Conservation (phyloP, 129 eudicot species). For the Cynara cardunculus region DNA sequence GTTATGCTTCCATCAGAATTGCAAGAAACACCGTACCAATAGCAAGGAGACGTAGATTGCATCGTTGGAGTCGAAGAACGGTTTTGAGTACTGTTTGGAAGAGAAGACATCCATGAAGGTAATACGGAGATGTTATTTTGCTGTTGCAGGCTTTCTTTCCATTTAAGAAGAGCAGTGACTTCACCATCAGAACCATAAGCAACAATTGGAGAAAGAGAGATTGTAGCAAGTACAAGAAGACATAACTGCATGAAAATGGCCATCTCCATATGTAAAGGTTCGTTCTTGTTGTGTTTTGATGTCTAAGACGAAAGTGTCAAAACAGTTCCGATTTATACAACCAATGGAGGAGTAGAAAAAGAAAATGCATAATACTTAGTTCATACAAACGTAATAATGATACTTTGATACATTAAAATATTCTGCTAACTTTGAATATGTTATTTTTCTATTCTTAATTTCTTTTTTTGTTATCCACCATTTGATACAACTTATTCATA, state of each 20-base stretch:
- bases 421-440: too few species aligned
- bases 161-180: slow-evolving; percentile 21
- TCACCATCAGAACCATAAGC: slow-evolving; percentile 2
- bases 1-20: slow-evolving; percentile 13
- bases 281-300: neutral
- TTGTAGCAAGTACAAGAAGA: neutral
- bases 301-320: neutral
- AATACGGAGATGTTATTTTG: slow-evolving; percentile 16
- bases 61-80: neutral
- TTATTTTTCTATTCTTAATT: too few species aligned
- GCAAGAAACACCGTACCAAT: slow-evolving; percentile 32
- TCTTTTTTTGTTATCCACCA: too few species aligned
- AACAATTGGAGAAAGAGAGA: neutral
- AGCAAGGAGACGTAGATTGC: slow-evolving; percentile 1
- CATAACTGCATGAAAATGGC: neutral
- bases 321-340: neutral
- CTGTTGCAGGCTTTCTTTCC: slow-evolving; percentile 28
- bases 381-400: too few species aligned
- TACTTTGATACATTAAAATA: too few species aligned
- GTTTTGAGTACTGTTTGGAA: neutral
- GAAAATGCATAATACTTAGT: neutral
- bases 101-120: slow-evolving; percentile 14
- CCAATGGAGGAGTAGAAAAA: neutral
- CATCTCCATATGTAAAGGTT: neutral
- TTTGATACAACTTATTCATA: too few species aligned